Base-by-base conservation (phyloP, 768 basidiomycete genomes). In the Boletus sp. region DNA sequence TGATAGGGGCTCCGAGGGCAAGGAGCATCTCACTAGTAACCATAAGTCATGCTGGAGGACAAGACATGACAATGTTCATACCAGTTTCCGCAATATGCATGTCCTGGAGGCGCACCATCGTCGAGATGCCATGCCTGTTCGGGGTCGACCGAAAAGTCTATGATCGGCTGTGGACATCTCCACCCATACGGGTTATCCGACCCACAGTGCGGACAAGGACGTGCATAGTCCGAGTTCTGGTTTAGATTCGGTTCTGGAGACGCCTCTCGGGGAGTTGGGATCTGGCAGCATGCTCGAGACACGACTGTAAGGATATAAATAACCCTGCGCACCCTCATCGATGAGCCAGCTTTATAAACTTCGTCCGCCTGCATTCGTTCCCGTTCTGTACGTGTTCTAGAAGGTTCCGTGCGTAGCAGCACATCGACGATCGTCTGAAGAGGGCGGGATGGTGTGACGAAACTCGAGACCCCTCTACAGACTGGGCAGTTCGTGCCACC, bases 331-430 rank as follows among this genome's bases (percentile, higher is more conserved):
- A 92, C 90, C 65, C 86, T 79, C 71, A 92, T 77, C 28, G 79
- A 76, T 32, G 78, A 71, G 2, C 87, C 87, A 30, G 76, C 67
- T 56, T 78, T 81, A 65, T 93, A 94, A 28, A 93, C 73, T 55
- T 90, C 89, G 64, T 94, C 92, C 4, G 92, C 92, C 71, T 94
- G 92, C 55, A 81, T 77, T 20, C 85, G 82, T 67, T 94, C 92
- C 39, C 86, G 76, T 64, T 82, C 82, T 35, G 86, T 74, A 46
- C 92, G 85, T 46, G 79, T 78, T 66, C 81, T 84, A 36, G 84
- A 80, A 14, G 92, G 92, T 15, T 84, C 85, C 40, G 77, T 74
- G n/a, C 87, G 87, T 33, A 92, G 75, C 29, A 94, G 73, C 7
- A 85, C 72, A 64, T 93, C 90, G 54, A 92, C 71, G 60, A 92